phyloP scores from a whole-genome alignment of 225 moss, liverwort and hornwort species.

The Anthoceros angustus region DNA sequence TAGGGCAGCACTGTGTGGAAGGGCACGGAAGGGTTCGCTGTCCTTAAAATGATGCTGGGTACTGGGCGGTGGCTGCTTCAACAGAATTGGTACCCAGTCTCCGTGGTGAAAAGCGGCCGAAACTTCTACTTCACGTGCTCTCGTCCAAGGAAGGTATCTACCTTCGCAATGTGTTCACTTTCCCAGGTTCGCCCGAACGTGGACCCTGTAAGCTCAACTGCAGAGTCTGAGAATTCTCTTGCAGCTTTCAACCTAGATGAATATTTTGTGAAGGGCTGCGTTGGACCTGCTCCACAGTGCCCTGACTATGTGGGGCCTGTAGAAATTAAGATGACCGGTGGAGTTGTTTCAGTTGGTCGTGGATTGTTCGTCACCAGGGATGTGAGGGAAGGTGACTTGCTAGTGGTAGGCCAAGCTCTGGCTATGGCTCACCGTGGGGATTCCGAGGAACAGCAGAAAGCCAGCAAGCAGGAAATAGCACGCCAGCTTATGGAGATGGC shows the following conservation, averaged over 20 bases:
- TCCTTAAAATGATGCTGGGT: no score
- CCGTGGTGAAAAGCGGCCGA: no score
- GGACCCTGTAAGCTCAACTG: not conserved
- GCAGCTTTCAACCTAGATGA: constrained; percentile 55
- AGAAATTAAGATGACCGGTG: constrained; percentile 13
- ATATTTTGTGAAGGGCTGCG: constrained; percentile 20
- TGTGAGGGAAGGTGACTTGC: constrained; percentile 22
- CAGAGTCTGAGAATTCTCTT: constrained; percentile 39
- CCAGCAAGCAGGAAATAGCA: no score
- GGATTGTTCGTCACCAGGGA: constrained; percentile 25
- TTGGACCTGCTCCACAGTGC: not conserved
- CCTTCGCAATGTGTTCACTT: no score
- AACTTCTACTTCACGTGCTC: no score
- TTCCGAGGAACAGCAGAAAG: constrained; percentile 16
- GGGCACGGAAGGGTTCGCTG: no score
- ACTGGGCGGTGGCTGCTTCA: no score
- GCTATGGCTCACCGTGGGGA: constrained; percentile 13
- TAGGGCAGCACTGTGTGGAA: no score
- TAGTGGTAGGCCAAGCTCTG: constrained; percentile 31
- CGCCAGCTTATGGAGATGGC: no score
- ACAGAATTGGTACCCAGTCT: no score
- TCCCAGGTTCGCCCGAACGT: no score
- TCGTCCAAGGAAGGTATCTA: no score
- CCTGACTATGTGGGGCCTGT: not conserved
- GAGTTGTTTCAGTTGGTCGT: constrained; percentile 16